A percentile compares a stretch with the other conserved stretches of the same genome.
Conservation (phyloP, 192 early-diverging fungal species). For the Diversispora eburnea region DNA sequence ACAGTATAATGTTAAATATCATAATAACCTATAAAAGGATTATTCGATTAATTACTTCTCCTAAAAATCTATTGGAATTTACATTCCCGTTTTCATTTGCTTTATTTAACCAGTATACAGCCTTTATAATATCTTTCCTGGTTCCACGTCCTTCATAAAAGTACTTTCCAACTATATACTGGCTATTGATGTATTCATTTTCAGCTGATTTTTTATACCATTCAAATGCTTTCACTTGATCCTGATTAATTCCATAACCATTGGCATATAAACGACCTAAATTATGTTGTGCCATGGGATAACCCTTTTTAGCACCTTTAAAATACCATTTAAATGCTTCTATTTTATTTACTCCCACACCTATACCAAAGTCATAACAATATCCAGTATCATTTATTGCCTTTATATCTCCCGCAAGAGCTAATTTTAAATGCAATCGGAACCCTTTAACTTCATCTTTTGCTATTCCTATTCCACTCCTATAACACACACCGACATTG, state of each 20-base stretch:
- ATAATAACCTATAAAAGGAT: too few species aligned
- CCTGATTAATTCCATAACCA: constrained; percentile 52
- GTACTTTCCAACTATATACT: constrained; percentile 44
- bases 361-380: constrained; percentile 53
- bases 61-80: not conserved
- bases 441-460: constrained; percentile 39
- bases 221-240: constrained; percentile 48
- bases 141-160: too few species aligned
- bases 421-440: constrained; percentile 61
- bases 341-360: constrained; percentile 54
- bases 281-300: constrained; percentile 66
- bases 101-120: too few species aligned
- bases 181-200: constrained; percentile 56
- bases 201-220: constrained; percentile 63
- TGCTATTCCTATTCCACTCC: constrained; percentile 52
- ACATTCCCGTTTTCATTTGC: not conserved
- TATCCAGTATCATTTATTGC: constrained; percentile 81
- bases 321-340: constrained; percentile 72
- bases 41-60: too few species aligned
- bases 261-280: constrained; percentile 72
- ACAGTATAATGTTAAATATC: too few species aligned
- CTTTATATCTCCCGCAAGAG: constrained; percentile 64
- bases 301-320: constrained; percentile 51
- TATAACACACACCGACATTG: constrained; percentile 56
- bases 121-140: too few species aligned